Evolutionary conservation across 495 filamentous ascomycete species (phyloP).

Genomic region (Hyphodiscus hymeniophilus): DNA sequence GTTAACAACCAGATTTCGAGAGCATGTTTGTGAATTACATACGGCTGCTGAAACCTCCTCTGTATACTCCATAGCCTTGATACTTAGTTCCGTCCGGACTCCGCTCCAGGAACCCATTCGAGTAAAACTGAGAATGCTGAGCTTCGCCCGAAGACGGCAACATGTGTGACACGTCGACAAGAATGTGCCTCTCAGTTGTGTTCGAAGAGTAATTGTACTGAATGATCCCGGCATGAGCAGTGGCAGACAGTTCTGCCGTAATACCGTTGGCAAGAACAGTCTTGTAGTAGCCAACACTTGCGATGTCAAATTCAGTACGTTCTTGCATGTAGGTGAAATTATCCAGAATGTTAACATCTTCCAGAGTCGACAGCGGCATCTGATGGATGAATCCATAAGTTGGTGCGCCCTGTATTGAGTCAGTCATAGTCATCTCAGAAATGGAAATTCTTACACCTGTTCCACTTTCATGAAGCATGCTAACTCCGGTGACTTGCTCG

Average conservation of each 20-base stretch:
- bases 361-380: slow-evolving; percentile 28
- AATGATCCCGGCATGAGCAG: slow-evolving; percentile 56
- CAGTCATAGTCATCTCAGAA: no score
- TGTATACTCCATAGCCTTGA: slow-evolving; percentile 43
- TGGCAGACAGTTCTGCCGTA: slow-evolving; percentile 56
- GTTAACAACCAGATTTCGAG: background rate
- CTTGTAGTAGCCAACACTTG: slow-evolving; percentile 58
- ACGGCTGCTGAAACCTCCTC: slow-evolving; percentile 45
- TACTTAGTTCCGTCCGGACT: slow-evolving; percentile 39
- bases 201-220: slow-evolving; percentile 49
- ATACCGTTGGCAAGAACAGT: slow-evolving; percentile 52
- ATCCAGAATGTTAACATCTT: slow-evolving; percentile 31
- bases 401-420: slow-evolving; percentile 44
- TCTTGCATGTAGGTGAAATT: slow-evolving; percentile 34
- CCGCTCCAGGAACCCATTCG: slow-evolving; percentile 37
- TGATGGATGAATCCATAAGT: slow-evolving; percentile 53
- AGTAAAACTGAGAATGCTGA: slow-evolving; percentile 41
- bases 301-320: slow-evolving; percentile 26
- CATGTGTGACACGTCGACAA: slow-evolving; percentile 23
- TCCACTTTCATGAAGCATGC: slow-evolving; percentile 51
- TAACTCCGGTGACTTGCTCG: slow-evolving; percentile 38
- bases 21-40: background rate
- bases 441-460: slow-evolving; percentile 30
- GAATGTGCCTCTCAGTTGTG: slow-evolving; percentile 9
- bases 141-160: slow-evolving; percentile 41